Conservation (phyloP, 495 filamentous ascomycete genomes). For the Podospora didyma region DNA sequence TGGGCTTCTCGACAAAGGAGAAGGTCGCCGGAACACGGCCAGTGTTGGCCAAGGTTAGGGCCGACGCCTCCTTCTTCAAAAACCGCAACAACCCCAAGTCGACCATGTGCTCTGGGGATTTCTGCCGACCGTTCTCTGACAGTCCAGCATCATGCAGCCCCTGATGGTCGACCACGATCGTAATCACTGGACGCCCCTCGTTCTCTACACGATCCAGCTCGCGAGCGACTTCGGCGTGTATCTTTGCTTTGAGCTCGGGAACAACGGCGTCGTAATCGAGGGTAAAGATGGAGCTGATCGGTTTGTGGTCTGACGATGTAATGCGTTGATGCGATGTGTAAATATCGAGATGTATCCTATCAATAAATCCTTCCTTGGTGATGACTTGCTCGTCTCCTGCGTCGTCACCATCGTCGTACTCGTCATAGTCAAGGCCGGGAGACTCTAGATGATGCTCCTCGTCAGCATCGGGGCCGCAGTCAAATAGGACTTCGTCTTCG, state of each 20-base stretch:
- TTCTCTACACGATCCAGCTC: constrained; percentile 92
- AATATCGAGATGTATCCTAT: constrained; percentile 60
- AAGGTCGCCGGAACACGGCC: constrained; percentile 72
- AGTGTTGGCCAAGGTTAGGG: constrained; percentile 86
- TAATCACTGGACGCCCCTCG: constrained; percentile 78
- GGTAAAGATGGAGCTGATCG: constrained; percentile 73
- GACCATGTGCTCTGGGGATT: constrained; percentile 50
- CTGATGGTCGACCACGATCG: constrained; percentile 69
- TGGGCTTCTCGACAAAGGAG: constrained; percentile 66
- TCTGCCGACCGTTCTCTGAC: constrained; percentile 19
- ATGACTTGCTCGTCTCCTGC: constrained; percentile 35
- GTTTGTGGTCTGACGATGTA: constrained; percentile 94
- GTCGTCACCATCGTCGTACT: constrained; percentile 52
- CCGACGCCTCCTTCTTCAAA: constrained; percentile 57
- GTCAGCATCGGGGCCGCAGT: constrained; percentile 83
- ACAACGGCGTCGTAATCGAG: constrained; percentile 81
- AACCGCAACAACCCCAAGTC: constrained; percentile 73
- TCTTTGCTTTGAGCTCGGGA: constrained; percentile 71
- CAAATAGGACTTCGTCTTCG: constrained; percentile 83
- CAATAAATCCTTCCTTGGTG: constrained; percentile 55
- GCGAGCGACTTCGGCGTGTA: constrained; percentile 82
- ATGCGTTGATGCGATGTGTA: constrained; percentile 89
- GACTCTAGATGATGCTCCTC: constrained; percentile 38
- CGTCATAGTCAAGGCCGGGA: constrained; percentile 54
- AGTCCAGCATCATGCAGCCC: constrained; percentile 11